Conservation (phyloP, 306 rosid genomes). For the Medicago lupulina region DNA sequence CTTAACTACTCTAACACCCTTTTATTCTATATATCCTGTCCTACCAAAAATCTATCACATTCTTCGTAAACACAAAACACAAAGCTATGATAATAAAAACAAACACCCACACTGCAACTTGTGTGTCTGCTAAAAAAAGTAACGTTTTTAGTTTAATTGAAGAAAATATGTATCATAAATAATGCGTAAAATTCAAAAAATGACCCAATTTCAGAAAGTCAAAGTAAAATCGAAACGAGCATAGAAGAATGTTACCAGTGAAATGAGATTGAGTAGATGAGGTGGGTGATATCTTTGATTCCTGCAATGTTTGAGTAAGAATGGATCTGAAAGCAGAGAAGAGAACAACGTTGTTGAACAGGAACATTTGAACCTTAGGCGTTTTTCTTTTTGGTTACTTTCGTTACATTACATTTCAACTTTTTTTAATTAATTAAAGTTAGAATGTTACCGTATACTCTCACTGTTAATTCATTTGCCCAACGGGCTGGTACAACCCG, state of each 20-base stretch:
- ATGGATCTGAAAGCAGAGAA: slow-evolving; percentile 15
- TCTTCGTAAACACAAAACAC: too few species aligned
- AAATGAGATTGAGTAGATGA: slow-evolving; percentile 21
- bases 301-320: not conserved
- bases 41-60: too few species aligned
- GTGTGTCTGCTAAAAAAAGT: not conserved
- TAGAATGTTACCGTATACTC: too few species aligned
- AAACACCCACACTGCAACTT: slow-evolving; percentile 20
- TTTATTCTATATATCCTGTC: too few species aligned
- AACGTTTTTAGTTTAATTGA: not conserved
- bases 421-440: too few species aligned
- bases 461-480: too few species aligned
- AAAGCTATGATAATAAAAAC: not conserved
- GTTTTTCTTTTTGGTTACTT: slow-evolving; percentile 1
- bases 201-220: not conserved
- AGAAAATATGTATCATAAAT: not conserved
- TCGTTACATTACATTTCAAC: not conserved
- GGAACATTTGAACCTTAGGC: not conserved
- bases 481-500: too few species aligned
- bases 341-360: not conserved
- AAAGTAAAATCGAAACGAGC: not conserved
- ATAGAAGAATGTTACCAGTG: slow-evolving; percentile 26
- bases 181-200: not conserved
- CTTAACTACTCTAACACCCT: too few species aligned
- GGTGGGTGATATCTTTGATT: not conserved